A percentile compares a stretch with the other conserved stretches of the same genome.
phyloP scores from a whole-genome alignment of 1,284 basidiomycete species.

The Violaceomyces palustris region DNA sequence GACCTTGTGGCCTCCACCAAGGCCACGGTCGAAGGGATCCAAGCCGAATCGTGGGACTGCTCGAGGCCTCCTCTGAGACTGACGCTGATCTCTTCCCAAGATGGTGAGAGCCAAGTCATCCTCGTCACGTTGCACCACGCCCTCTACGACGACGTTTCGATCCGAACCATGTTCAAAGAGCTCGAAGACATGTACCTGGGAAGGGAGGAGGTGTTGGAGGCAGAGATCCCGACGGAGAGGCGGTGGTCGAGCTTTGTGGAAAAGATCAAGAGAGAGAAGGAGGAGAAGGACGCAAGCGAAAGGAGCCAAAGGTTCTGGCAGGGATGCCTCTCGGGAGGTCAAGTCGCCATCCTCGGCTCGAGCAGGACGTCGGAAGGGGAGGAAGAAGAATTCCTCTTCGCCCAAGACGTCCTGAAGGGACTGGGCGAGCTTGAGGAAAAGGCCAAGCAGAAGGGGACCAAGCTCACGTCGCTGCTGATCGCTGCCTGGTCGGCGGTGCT shows the following conservation, averaged over 20 bases:
- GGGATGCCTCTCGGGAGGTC: neutral
- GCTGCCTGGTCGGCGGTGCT: slow-evolving; percentile 31
- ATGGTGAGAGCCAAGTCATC: slow-evolving; percentile 11
- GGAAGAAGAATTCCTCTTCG: no score
- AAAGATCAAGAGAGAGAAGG: no score
- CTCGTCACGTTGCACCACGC: slow-evolving; percentile 44
- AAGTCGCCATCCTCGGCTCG: neutral
- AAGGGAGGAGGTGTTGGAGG: no score
- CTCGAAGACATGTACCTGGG: slow-evolving; percentile 22
- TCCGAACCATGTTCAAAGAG: slow-evolving; percentile 38
- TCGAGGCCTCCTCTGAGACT: slow-evolving; percentile 12
- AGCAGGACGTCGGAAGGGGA: no score
- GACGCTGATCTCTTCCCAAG: slow-evolving; percentile 1
- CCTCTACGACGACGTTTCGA: slow-evolving; percentile 46
- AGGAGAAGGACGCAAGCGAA: neutral
- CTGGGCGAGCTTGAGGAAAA: no score
- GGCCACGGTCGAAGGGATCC: slow-evolving; percentile 5
- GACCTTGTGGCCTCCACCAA: no score
- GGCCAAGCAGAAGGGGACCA: neutral
- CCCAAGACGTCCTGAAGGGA: no score
- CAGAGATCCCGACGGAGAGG: no score
- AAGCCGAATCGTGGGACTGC: slow-evolving; percentile 7
- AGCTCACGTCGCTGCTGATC: slow-evolving; percentile 15
- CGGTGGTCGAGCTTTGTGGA: no score
- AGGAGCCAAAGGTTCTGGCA: slow-evolving; percentile 4